Evolutionary conservation across 2,329 filamentous ascomycete genomes (phyloP), one percentile per base, ranked within the genome.

Genomic region (Claviceps cyperi): DNA sequence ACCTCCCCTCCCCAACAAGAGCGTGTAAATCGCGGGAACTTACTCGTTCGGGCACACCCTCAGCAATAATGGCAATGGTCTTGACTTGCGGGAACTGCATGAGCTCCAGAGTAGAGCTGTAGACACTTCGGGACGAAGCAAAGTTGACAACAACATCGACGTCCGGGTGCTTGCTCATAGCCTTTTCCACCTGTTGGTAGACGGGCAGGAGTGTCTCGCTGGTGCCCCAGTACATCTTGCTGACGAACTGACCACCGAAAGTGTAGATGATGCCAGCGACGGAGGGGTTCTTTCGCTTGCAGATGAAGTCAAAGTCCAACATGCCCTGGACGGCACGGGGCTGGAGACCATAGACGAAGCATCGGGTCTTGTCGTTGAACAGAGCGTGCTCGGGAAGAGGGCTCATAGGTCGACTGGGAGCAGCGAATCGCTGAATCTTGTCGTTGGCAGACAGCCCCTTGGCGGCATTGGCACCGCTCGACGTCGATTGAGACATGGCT

Each of bases 171-270:
- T 98, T 98, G 70, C 81, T 80, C 66, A 96, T 83, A 61, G 92
- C 92, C 78, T 96, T 94, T 60, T 81, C 76, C 47, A 90, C 85
- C 65, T 87, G 80, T 76, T 98, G 91, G 81, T 98, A 98, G 68
- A 98, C 92, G 56, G 92, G 92, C 61, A 98, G 81, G 58, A 98
- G 83, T 56, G 92, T 98, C 79, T 98, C 92, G 75, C 89, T 96
- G 66, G 92, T 98, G 66, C 92, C 92, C 92, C 92, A 98, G 86
- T 98, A 98, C 92, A 98, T 97, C 84, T 98, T 98, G 83, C 89
- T 96, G 68, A 98, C 92, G 82, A 98, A 98, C 75, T 98, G 92
- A 60, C 92, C 92, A 69, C 92, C 92, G 66, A 98, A 98, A 62
- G 92, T 96, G 79, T 98, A 98, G 79, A 98, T 97, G 74, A 98